Evolutionary conservation across 257 asterid genomes (phyloP).

Genomic region (Scutellaria baicalensis): DNA sequence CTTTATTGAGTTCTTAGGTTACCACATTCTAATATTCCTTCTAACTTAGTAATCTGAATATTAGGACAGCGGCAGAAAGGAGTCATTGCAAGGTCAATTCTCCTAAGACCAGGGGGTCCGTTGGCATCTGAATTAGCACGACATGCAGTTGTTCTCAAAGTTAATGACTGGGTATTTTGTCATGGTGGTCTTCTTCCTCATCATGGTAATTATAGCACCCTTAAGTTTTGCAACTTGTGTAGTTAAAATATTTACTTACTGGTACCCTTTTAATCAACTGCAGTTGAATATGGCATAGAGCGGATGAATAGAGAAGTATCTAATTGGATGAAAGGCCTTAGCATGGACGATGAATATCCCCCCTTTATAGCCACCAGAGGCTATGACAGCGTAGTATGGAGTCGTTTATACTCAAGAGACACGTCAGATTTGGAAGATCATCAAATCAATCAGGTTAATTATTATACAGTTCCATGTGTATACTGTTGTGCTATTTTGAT

Average conservation of each 20-base stretch:
- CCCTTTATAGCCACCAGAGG: constrained; percentile 93
- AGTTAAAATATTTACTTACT: not conserved
- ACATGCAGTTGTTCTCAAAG: constrained; percentile 75
- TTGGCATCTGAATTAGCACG: constrained; percentile 80
- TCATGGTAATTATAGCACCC: constrained; percentile 50
- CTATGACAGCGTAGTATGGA: constrained; percentile 97
- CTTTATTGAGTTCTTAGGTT: not conserved
- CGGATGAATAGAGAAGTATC: constrained; percentile 82
- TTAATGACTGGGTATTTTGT: constrained; percentile 93
- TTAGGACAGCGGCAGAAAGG: constrained; percentile 99
- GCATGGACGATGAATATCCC: constrained; percentile 40
- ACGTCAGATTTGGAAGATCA: constrained; percentile 49
- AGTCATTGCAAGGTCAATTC: constrained; percentile 79
- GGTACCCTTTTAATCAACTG: constrained; percentile 11
- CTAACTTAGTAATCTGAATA: constrained; percentile 41
- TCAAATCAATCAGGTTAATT: constrained; percentile 59
- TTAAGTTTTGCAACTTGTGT: not conserved
- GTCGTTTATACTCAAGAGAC: constrained; percentile 84
- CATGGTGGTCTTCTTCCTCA: constrained; percentile 99
- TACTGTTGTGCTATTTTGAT: not conserved
- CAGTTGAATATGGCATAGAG: constrained; percentile 87
- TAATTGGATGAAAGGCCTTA: constrained; percentile 77
- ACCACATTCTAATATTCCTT: not conserved
- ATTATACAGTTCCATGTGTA: not conserved
- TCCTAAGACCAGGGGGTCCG: constrained; percentile 88